A percentile compares a stretch with the other conserved stretches of the same genome.
Evolutionary conservation across 2,329 filamentous ascomycete species (phyloP).

Genomic region (Podosphaera aphanis): DNA sequence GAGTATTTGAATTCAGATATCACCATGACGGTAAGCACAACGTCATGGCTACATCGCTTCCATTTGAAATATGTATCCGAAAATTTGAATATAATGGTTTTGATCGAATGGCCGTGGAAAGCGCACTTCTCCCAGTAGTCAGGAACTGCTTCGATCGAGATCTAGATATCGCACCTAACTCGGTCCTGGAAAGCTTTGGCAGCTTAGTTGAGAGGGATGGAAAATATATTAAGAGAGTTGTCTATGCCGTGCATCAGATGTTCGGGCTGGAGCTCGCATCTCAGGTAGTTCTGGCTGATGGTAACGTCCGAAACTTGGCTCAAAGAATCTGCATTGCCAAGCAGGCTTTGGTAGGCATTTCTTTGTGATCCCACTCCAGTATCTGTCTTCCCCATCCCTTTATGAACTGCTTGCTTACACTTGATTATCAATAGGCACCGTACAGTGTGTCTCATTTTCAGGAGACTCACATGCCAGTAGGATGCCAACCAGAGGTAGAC

Average conservation of each 20-base stretch:
- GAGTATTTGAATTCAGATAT: slow-evolving; percentile 90
- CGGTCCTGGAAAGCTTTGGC: slow-evolving; percentile 62
- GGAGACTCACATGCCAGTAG: too few relatives aligned
- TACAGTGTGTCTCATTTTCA: slow-evolving; percentile 16
- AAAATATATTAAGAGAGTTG: slow-evolving; percentile 73
- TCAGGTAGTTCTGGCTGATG: slow-evolving; percentile 77
- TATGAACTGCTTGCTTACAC: not conserved
- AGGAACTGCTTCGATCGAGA: slow-evolving; percentile 85
- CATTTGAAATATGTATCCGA: slow-evolving; percentile 71
- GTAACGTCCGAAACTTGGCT: slow-evolving; percentile 69
- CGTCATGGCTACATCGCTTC: slow-evolving; percentile 80
- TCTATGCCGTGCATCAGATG: slow-evolving; percentile 90
- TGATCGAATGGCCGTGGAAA: slow-evolving; percentile 48
- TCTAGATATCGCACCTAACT: slow-evolving; percentile 67
- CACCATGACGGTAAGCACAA: slow-evolving; percentile 84
- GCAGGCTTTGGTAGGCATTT: slow-evolving; percentile 49
- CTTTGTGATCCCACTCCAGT: slow-evolving; percentile 1
- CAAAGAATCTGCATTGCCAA: slow-evolving; percentile 94
- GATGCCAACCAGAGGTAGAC: too few relatives aligned
- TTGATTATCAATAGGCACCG: slow-evolving; percentile 10
- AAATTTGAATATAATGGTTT: slow-evolving; percentile 31
- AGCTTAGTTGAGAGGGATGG: slow-evolving; percentile 63
- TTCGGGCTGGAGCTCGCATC: slow-evolving; percentile 91
- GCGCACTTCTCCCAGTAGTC: slow-evolving; percentile 57
- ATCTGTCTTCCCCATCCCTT: not conserved